Percentiles rank a stretch among this genome's conserved stretches.
Evolutionary conservation across 257 asterid species (phyloP).

Genomic region (Plantago elongata): DNA sequence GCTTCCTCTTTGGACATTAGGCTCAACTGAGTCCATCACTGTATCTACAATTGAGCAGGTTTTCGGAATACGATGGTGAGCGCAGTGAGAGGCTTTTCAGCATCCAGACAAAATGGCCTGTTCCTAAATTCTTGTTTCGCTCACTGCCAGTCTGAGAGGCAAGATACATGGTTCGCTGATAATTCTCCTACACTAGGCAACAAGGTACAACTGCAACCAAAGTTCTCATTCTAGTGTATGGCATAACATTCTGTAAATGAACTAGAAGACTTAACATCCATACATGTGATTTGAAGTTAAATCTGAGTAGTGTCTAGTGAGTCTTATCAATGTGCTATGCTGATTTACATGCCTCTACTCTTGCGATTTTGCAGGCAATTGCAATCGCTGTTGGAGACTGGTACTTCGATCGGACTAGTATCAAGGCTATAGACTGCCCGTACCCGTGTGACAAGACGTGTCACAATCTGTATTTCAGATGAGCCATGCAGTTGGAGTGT

Average conservation of each 20-base stretch:
- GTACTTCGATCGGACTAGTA: conserved; percentile 58
- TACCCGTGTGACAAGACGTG: conserved; percentile 90
- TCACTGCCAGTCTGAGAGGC: conserved; percentile 97
- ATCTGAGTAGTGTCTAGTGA: no score
- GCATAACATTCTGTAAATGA: no score
- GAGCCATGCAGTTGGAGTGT: conserved; percentile 19
- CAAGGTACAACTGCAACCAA: conserved; percentile 39
- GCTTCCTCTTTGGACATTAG: background rate
- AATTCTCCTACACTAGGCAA: conserved; percentile 58
- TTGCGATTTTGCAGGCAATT: conserved; percentile 44
- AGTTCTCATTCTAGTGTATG: no score
- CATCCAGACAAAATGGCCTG: conserved; percentile 48
- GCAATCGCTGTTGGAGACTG: conserved; percentile 92
- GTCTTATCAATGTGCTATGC: no score
- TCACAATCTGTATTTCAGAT: conserved; percentile 78
- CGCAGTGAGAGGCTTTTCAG: conserved; percentile 45
- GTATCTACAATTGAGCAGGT: conserved; percentile 28
- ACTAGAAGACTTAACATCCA: no score
- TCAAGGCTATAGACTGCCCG: conserved; percentile 73
- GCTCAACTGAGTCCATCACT: conserved; percentile 2
- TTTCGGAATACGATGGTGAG: conserved; percentile 66
- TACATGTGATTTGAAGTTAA: no score
- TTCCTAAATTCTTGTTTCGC: conserved; percentile 92
- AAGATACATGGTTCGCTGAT: conserved; percentile 86
- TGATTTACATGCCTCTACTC: background rate